These are phyloP conservation scores for Cladosporium sp. DNA, from an alignment of 2,329 filamentous ascomycete species.

Conservation along the genomic window DNA sequence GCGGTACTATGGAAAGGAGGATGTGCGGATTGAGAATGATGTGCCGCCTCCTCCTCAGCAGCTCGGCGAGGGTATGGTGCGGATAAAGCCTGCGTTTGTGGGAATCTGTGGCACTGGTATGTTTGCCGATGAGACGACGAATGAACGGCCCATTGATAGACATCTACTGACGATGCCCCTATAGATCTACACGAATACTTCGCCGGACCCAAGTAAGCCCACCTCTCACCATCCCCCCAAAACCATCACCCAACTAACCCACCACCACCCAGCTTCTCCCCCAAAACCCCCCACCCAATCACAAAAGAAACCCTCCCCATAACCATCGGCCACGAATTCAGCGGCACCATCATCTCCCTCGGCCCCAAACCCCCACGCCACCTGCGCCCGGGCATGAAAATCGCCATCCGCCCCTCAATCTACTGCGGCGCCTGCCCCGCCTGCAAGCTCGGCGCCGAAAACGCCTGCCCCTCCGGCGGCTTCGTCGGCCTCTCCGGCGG, in stretches of 20 bases:
- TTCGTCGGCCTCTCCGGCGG: slow-evolving; percentile 41
- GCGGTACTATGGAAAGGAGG: slow-evolving; percentile 50
- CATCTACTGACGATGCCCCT: slow-evolving; percentile 8
- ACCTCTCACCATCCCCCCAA: neutral
- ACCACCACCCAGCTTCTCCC: slow-evolving; percentile 38
- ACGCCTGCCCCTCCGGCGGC: slow-evolving; percentile 52
- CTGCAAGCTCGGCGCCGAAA: slow-evolving; percentile 48
- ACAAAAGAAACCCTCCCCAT: slow-evolving; percentile 54
- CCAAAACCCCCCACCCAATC: slow-evolving; percentile 49
- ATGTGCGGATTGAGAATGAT: slow-evolving; percentile 48
- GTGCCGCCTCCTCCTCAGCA: slow-evolving; percentile 42
- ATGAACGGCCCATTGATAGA: neutral
- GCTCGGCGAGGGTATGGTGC: slow-evolving; percentile 44
- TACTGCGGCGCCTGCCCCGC: slow-evolving; percentile 51
- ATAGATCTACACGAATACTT: slow-evolving; percentile 50
- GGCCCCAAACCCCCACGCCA: slow-evolving; percentile 32
- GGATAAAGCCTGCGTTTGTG: slow-evolving; percentile 40
- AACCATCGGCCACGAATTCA: slow-evolving; percentile 60
- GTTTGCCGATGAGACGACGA: neutral
- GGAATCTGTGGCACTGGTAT: slow-evolving; percentile 47
- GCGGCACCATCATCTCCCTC: slow-evolving; percentile 54
- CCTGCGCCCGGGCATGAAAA: slow-evolving; percentile 50
- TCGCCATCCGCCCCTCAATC: slow-evolving; percentile 56
- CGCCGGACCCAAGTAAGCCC: slow-evolving; percentile 31
- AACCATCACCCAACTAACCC: neutral